Conservation (phyloP, 495 filamentous ascomycete genomes). For the Aspergillus indologenus region DNA sequence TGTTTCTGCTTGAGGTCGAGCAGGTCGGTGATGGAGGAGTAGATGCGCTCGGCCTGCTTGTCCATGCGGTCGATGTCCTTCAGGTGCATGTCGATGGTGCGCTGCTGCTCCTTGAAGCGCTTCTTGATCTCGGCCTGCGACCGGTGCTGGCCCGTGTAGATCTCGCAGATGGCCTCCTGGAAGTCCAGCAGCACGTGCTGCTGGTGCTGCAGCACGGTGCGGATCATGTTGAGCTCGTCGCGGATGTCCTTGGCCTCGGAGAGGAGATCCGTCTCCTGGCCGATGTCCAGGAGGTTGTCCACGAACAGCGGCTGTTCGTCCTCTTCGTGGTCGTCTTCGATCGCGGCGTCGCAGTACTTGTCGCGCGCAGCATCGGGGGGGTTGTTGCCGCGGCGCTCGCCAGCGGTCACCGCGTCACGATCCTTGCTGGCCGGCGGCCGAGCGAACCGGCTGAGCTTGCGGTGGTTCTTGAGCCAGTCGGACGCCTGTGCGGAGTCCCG, state of each 20-base stretch:
- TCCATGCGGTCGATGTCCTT: slow-evolving; percentile 70
- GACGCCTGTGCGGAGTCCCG: slow-evolving; percentile 58
- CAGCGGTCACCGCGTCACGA: background rate
- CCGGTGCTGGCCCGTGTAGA: slow-evolving; percentile 43
- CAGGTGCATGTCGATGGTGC: slow-evolving; percentile 57
- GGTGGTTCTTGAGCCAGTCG: slow-evolving; percentile 59
- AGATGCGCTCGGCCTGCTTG: slow-evolving; percentile 62
- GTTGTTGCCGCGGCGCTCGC: slow-evolving; percentile 10
- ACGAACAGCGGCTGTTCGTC: slow-evolving; percentile 51
- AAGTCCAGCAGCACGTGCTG: slow-evolving; percentile 52
- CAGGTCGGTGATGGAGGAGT: slow-evolving; percentile 60
- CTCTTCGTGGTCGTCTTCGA: too few relatives aligned
- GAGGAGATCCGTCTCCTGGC: slow-evolving; percentile 61
- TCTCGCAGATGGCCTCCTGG: slow-evolving; percentile 51
- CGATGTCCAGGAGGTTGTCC: slow-evolving; percentile 65
- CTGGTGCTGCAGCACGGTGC: slow-evolving; percentile 59
- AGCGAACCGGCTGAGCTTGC: slow-evolving; percentile 43
- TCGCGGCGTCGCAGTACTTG: slow-evolving; percentile 19
- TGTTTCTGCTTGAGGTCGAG: slow-evolving; percentile 65
- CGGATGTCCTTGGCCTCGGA: slow-evolving; percentile 70
- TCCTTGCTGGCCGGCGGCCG: slow-evolving; percentile 33
- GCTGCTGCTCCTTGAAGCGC: slow-evolving; percentile 57
- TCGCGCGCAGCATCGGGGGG: background rate
- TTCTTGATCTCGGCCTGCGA: slow-evolving; percentile 54
- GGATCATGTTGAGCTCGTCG: slow-evolving; percentile 71